phyloP scores from a whole-genome alignment of 352 stramenopile species.

The Globisporangium paddicum region DNA sequence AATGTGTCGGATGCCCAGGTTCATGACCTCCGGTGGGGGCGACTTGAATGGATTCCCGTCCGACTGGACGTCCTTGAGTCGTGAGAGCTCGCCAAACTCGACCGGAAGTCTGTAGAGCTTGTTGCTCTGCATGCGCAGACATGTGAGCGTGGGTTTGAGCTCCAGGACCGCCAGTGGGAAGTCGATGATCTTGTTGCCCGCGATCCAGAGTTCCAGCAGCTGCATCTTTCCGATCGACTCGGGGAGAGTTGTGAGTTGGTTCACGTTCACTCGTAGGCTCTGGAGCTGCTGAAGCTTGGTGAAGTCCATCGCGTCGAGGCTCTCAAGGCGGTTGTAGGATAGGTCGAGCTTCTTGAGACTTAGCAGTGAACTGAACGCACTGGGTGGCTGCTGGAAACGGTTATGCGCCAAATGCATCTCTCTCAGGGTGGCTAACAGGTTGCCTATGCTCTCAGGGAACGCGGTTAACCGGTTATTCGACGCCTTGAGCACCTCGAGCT shows the following conservation, averaged over 20 bases:
- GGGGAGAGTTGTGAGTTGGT: slow-evolving; percentile 40
- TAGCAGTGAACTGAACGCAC: slow-evolving; percentile 20
- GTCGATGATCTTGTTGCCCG: slow-evolving; percentile 46
- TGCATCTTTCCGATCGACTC: slow-evolving; percentile 29
- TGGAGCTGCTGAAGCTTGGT: slow-evolving; percentile 24
- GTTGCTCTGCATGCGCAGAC: slow-evolving; percentile 68
- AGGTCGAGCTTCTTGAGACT: slow-evolving; percentile 47
- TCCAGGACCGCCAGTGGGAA: slow-evolving; percentile 39
- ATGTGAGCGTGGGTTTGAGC: slow-evolving; percentile 36
- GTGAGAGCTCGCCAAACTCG: slow-evolving; percentile 42
- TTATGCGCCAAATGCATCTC: slow-evolving; percentile 57
- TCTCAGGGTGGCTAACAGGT: slow-evolving; percentile 22
- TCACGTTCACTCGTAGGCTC: slow-evolving; percentile 40
- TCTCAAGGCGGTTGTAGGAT: slow-evolving; percentile 58
- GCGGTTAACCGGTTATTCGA: slow-evolving; percentile 43
- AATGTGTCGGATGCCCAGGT: slow-evolving; percentile 41
- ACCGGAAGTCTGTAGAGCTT: slow-evolving; percentile 54
- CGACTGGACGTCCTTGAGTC: slow-evolving; percentile 42
- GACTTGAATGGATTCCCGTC: slow-evolving; percentile 76
- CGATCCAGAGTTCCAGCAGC: slow-evolving; percentile 52
- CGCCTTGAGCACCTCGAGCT: slow-evolving; percentile 33
- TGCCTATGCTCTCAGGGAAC: slow-evolving; percentile 32
- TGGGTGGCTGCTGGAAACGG: slow-evolving; percentile 26
- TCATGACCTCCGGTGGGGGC: slow-evolving; percentile 60
- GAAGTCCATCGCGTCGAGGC: slow-evolving; percentile 44